Evolutionary conservation across 208 protist species (phyloP), one percentile per base, ranked within the genome.

Genomic region (Paratrypanosoma confusum): DNA sequence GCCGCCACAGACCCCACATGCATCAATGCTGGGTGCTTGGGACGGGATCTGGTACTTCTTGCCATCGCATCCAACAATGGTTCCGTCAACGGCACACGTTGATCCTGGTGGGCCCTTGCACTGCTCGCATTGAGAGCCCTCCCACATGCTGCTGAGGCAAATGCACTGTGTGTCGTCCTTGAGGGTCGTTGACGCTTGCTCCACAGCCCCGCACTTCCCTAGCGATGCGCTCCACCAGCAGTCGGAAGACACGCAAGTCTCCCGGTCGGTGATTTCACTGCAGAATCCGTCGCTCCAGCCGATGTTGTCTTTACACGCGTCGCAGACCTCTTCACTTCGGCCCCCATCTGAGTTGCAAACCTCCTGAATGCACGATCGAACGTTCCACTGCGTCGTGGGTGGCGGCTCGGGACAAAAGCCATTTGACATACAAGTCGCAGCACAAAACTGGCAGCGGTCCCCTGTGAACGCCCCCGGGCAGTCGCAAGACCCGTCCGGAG

Each of bases 1-100:
- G 17, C 73, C 73, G 25, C 69, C 73, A 33, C 73, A 81, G 32
- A 66, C 46, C 11, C 68, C 65, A 23, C 73, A 81, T 20, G 6
- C 5, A 34, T 81, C 73, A 10, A 21, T 46, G 24, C 33, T 27
- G 26, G 49, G 33, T 21, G 54, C 54, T 18, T 38, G 11, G 3
- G 13, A 7, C 16, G 38, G 24, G 1, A 29, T 31, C 7, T 6
- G 21, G 39, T 54, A 57, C n/a, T 10, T 21, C 20, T 59, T n/a
- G 10, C 68, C 59, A 43, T 73, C 57, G 48, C 73, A 81, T 20
- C 41, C 65, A 24, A 38, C 17, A 26, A 59, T 44, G 5, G 16
- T 49, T 0, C 39, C 48, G 3, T 51, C 35, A 18, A 28, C 35
- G 36, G 39, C 17, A 44, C 69, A 71, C 14, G 40, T 49, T 24